These are phyloP conservation scores for Suillus sp. DNA, from an alignment of 768 basidiomycete genomes.

Conservation along the genomic window DNA sequence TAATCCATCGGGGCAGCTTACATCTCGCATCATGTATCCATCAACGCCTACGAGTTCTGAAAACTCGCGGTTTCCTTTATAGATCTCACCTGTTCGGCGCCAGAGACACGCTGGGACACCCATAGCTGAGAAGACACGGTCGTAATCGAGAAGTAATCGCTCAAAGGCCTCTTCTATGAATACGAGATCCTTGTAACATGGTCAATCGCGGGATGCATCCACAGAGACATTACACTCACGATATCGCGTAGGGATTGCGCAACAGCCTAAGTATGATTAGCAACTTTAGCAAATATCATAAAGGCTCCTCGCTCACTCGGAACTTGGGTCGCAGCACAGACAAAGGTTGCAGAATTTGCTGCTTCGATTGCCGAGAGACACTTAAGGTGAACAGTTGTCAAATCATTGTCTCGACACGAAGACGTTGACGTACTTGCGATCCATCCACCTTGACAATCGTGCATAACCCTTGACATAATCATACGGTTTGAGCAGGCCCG, in stretches of 20 bases:
- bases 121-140: slow-evolving; percentile 93
- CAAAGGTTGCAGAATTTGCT: slow-evolving; percentile 88
- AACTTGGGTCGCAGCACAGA: slow-evolving; percentile 88
- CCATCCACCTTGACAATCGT: slow-evolving; percentile 72
- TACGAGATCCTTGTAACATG: slow-evolving; percentile 70
- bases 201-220: neutral
- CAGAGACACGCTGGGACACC: slow-evolving; percentile 96
- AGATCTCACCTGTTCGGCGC: slow-evolving; percentile 96
- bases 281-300: neutral
- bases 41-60: slow-evolving; percentile 88
- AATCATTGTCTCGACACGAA: neutral
- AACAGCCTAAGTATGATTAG: slow-evolving; percentile 52
- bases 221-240: slow-evolving; percentile 39
- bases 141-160: slow-evolving; percentile 91
- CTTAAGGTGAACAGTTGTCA: slow-evolving; percentile 38
- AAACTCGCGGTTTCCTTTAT: slow-evolving; percentile 97
- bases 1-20: too few species aligned
- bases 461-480: too few species aligned
- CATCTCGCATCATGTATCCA: slow-evolving; percentile 43
- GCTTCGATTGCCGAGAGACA: slow-evolving; percentile 87
- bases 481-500: slow-evolving; percentile 90
- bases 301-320: slow-evolving; percentile 48
- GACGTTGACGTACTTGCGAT: slow-evolving; percentile 66
- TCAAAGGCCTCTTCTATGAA: slow-evolving; percentile 99
- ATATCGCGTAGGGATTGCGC: slow-evolving; percentile 42